Base-by-base conservation (phyloP, 176 grass and related monocot species). In the Carex pumila region DNA sequence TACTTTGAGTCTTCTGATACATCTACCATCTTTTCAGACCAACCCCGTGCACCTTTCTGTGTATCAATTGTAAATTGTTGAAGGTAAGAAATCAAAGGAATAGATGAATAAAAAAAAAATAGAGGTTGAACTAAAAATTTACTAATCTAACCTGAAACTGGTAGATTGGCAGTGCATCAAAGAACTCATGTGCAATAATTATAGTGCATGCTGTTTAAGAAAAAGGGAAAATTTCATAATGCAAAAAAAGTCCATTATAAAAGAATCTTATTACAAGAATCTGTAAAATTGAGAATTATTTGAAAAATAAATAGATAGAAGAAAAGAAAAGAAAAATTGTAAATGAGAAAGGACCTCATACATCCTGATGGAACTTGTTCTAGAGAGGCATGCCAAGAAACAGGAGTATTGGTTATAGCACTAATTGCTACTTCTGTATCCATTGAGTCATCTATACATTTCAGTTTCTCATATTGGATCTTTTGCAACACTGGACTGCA, bases 311-410 rank as follows among this genome's bases (percentile, higher is more conserved):
- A 77, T 67, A 74, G 83, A 62, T 63, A 63, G 1, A 65, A 83
- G 79, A 41, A 43, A 83, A 86, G 53, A 68, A 0, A 88, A 9
- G 17, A 12, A 92, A 87, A 65, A 25, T 74, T 78, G 9, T 82
- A 84, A 70, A 5, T 62, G 19, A 32, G 71, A 74, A 82, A 84
- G 82, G 82, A 59, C 19, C 5, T 82, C 91, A 83, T 95, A 98
- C 96, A 93, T 98, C 96, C 91, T 83, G 85, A 89, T 58, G 91
- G 96, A 91, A 98, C 93, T 84, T 98, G 93, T 81, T 95, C 96
- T 2, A 98, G 85, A 34, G 91, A 87, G 43, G 91, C 75, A 85
- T 95, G 93, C 96, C 96, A 98, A 68, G 31, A 75, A 86, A 93
- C 83, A 41, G 91, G 83, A 82, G 72, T 79, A 79, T 87, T 87